Conservation (phyloP, 2,329 filamentous ascomycete genomes). For the Sporothrix euskadiensis region DNA sequence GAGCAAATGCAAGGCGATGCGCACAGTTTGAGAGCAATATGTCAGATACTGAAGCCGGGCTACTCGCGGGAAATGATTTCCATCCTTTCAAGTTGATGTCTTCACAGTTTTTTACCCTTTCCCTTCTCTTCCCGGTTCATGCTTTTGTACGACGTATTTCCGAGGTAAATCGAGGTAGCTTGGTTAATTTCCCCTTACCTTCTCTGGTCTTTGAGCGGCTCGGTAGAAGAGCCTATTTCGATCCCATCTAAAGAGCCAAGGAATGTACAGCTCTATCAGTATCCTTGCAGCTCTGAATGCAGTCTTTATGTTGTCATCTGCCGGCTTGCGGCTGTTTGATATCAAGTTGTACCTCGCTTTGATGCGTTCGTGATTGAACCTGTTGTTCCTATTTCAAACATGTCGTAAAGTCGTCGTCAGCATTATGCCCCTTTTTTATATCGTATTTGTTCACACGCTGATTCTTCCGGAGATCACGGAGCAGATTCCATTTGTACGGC, state of each 20-base stretch:
- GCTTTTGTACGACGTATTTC: background rate
- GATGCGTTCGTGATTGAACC: background rate
- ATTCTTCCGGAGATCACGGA: background rate
- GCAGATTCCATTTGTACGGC: background rate
- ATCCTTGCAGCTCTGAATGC: background rate
- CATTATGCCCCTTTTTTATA: background rate
- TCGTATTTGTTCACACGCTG: background rate
- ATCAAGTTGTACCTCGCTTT: background rate
- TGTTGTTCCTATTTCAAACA: background rate
- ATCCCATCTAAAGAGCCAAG: background rate
- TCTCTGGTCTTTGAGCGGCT: background rate
- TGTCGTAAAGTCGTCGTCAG: conserved; percentile 8
- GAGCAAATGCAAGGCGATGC: background rate
- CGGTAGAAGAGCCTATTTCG: background rate
- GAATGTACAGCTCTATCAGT: background rate
- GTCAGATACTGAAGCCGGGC: background rate
- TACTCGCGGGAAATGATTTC: background rate
- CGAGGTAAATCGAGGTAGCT: background rate
- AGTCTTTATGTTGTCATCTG: background rate
- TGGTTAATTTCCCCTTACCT: background rate
- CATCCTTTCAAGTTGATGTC: background rate
- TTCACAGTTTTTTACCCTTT: background rate
- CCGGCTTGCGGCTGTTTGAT: background rate
- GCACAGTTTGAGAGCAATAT: background rate
- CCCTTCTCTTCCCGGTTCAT: background rate